phyloP scores from a whole-genome alignment of 495 filamentous ascomycete genomes.

The Ascobolus immersus region DNA sequence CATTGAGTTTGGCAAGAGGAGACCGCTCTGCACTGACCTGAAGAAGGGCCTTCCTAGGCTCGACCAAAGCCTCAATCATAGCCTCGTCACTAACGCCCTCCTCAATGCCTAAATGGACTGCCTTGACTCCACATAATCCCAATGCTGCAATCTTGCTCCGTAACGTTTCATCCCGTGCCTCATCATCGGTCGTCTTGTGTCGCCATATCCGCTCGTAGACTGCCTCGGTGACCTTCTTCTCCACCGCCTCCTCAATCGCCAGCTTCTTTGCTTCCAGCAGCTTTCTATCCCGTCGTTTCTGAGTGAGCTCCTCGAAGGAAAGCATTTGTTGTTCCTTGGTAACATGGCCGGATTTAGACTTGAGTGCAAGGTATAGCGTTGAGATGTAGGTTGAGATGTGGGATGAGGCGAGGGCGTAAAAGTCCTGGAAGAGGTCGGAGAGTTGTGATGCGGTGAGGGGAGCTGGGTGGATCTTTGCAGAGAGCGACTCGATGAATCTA shows the following conservation, averaged over 20 bases:
- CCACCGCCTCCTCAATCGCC: constrained; percentile 74
- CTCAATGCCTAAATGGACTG: constrained; percentile 66
- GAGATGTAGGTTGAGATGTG: constrained; percentile 78
- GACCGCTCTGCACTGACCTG: constrained; percentile 71
- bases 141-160: constrained; percentile 84
- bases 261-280: constrained; percentile 47
- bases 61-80: constrained; percentile 38
- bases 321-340: constrained; percentile 46
- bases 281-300: constrained; percentile 51
- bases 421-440: constrained; percentile 75
- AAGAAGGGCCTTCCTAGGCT: constrained; percentile 44
- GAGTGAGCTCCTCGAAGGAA: constrained; percentile 57
- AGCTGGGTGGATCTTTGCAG: constrained; percentile 59
- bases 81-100: constrained; percentile 15
- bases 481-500: constrained; percentile 78
- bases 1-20: constrained; percentile 74
- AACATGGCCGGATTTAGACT: constrained; percentile 9
- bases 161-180: constrained; percentile 82
- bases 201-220: constrained; percentile 75
- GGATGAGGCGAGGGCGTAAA: constrained; percentile 58
- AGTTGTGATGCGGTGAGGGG: constrained; percentile 67
- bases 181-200: constrained; percentile 76
- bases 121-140: constrained; percentile 64
- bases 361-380: constrained; percentile 11
- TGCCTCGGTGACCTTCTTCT: constrained; percentile 61